These are phyloP conservation scores for Nakazawaea ishiwadae DNA, from an alignment of 805 yeast genomes.

Conservation along the genomic window DNA sequence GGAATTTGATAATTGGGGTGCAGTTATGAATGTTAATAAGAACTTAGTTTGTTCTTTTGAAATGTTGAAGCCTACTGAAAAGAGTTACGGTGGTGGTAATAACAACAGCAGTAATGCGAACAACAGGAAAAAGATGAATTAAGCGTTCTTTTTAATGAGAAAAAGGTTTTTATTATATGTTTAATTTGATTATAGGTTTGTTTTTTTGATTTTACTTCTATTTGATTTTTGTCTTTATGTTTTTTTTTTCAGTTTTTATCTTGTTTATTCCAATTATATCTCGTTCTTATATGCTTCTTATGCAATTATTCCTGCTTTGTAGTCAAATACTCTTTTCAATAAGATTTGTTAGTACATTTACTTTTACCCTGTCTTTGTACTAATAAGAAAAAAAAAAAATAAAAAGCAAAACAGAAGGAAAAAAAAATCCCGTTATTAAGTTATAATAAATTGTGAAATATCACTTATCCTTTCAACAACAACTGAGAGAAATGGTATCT, in stretches of 20 bases:
- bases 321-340: too few species aligned
- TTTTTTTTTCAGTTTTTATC: neutral
- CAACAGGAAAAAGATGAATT: neutral
- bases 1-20: slow-evolving; percentile 76
- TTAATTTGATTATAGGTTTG: neutral
- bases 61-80: slow-evolving; percentile 48
- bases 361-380: neutral
- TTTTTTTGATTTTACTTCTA: neutral
- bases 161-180: neutral
- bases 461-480: too few species aligned
- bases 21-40: slow-evolving; percentile 70
- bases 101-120: neutral
- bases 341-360: too few species aligned
- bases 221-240: neutral
- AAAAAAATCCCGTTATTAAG: too few species aligned
- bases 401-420: too few species aligned
- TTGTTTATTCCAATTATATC: neutral
- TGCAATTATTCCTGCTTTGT: too few species aligned
- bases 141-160: neutral
- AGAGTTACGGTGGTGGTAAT: slow-evolving; percentile 9
- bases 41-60: slow-evolving; percentile 69
- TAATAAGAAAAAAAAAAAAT: neutral
- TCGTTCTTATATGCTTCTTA: too few species aligned
- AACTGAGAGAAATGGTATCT: slow-evolving; percentile 3
- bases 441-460: too few species aligned